Base-by-base conservation (phyloP, 2,329 filamentous ascomycete genomes). In the Hymenoscyphus salicellus region DNA sequence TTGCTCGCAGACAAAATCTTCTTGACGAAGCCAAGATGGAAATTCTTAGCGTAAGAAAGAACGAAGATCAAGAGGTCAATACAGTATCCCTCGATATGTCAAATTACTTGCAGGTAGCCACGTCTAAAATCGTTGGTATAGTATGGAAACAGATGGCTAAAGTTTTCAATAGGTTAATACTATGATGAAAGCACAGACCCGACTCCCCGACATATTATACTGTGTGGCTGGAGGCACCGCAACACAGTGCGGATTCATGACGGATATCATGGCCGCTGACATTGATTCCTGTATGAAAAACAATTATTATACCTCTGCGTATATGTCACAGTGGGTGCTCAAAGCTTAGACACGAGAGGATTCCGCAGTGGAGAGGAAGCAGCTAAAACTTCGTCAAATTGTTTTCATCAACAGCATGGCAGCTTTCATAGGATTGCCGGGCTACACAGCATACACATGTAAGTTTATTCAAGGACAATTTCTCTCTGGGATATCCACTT, bases 391-490 rank as follows among this genome's bases (percentile, higher is more conserved):
- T 11, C 43, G 59, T 14, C 59, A 55, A 32, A 61, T 61, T 7
- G 43, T 55, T 8, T 61, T 61, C 28, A 38, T 55, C 28, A 61
- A 55, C 28, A 61, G 59, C 17, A 23, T 41, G n/a, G 59, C 59
- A n/a, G 46, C 59, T 14, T 55, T 61, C 20, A 16, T 38, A 17
- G 43, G 26, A 4, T n/a, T 61, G 36, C 59, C 59, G 2, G 59
- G 59, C 10, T 61, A 61, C 33, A 33, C 28, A 20, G 59, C 59
- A 14, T 61, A 61, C 23, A 55, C 59, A 11, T 16, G 59, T 61
- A 61, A 23, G 59, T 52, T n/a, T 26, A 17, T 17, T 7, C 30
- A 10, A 10, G 46, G 7, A 28, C 4, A 56, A 30, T 26, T 4
- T 33, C 5, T 20, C 2, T 1, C 49, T 16, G 5, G 14, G 16